Percentiles rank a stretch among this genome's conserved stretches.
Conservation (phyloP, 2,329 filamentous ascomycete species). For the Cladosporium colombiae region DNA sequence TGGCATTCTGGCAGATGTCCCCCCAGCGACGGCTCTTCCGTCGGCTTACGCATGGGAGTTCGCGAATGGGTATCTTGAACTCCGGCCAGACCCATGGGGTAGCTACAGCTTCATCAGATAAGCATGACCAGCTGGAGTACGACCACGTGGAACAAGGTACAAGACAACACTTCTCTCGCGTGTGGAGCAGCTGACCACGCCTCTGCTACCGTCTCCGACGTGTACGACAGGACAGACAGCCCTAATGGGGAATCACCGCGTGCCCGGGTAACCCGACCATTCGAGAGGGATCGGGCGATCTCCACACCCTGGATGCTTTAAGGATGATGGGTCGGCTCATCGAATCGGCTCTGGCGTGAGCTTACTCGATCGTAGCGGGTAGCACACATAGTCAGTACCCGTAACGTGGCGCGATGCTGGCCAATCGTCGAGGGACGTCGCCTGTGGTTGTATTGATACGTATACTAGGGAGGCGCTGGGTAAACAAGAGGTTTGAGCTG, state of each 20-base stretch:
- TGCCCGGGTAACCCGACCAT: not conserved
- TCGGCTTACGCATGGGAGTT: not conserved
- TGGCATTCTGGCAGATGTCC: not conserved
- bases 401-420: not conserved
- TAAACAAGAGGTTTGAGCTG: not conserved
- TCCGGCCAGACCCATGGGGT: not conserved
- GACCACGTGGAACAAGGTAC: not conserved
- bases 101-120: not conserved
- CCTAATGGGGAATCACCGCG: not conserved
- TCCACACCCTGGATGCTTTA: not conserved
- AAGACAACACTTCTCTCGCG: not conserved
- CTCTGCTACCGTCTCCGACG: not conserved
- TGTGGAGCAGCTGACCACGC: not conserved
- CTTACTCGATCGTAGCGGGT: not conserved
- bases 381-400: not conserved
- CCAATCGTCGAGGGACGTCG: not conserved
- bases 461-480: not conserved
- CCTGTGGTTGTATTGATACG: not conserved
- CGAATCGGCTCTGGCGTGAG: conserved; percentile 26
- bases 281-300: no score
- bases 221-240: not conserved
- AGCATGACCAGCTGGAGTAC: not conserved
- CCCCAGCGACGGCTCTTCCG: not conserved
- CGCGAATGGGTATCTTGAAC: not conserved
- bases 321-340: conserved; percentile 20